Conservation (phyloP, 2,329 filamentous ascomycete species). For the Epichloe uncinata region DNA sequence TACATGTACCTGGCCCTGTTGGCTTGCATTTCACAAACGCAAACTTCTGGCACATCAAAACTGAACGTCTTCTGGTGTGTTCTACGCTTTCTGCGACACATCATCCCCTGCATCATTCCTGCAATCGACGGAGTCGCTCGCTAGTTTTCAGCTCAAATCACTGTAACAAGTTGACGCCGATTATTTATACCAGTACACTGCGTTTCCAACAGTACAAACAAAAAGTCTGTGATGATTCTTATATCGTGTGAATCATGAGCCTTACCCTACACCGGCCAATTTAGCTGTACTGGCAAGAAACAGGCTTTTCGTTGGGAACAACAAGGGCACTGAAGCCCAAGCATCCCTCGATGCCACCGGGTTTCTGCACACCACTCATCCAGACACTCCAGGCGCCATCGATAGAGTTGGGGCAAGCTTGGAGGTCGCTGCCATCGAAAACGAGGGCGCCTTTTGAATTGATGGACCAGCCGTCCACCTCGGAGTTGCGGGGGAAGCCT, state of each 20-base stretch:
- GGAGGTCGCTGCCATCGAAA: constrained; percentile 30
- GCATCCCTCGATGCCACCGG: neutral
- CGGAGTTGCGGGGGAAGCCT: constrained; percentile 26
- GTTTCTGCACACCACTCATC: constrained; percentile 10
- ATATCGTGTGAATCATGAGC: neutral
- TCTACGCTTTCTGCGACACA: too few species aligned
- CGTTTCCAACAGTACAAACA: too few species aligned
- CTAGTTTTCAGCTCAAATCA: too few species aligned
- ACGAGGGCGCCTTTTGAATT: constrained; percentile 27
- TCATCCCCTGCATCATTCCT: too few species aligned
- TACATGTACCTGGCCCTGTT: too few species aligned
- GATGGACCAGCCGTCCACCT: constrained; percentile 35
- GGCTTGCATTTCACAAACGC: too few species aligned
- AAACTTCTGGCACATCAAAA: too few species aligned
- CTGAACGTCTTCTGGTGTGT: too few species aligned
- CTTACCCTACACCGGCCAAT: neutral
- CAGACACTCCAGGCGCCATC: constrained; percentile 30
- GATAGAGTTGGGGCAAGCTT: constrained; percentile 38
- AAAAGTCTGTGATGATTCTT: neutral
- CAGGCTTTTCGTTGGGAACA: neutral
- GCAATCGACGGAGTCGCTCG: too few species aligned
- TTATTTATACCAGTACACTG: neutral
- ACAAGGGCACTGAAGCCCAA: neutral
- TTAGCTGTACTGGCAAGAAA: constrained; percentile 2
- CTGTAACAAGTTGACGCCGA: neutral